These are phyloP conservation scores for Nephromyces sp. DNA, from an alignment of 169 alveolate species.

Conservation along the genomic window DNA sequence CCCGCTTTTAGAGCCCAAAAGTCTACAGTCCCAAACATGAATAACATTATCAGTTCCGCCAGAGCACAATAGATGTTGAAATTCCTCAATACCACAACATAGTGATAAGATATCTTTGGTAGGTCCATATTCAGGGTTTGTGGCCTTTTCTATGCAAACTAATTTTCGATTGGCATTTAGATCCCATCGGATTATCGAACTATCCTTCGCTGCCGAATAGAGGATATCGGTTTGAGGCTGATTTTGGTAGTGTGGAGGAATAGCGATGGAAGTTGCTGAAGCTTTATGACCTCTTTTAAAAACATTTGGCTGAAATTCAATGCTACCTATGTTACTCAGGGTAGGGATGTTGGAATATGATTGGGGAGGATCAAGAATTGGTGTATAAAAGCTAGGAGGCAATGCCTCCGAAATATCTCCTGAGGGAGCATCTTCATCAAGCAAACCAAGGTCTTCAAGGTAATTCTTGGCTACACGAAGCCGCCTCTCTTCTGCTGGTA, in stretches of 20 bases:
- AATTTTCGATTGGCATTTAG: slow-evolving; percentile 4
- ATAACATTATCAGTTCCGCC: slow-evolving; percentile 44
- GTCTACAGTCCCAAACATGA: slow-evolving; percentile 44
- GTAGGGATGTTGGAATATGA: too few species aligned
- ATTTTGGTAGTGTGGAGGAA: slow-evolving; percentile 9
- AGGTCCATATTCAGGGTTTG: not conserved
- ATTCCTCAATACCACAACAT: slow-evolving; percentile 18
- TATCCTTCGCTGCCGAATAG: slow-evolving; percentile 50
- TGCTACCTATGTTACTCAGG: too few species aligned
- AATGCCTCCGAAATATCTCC: too few species aligned
- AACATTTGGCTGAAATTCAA: too few species aligned
- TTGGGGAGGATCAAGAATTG: too few species aligned
- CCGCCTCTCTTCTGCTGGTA: too few species aligned
- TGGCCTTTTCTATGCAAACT: slow-evolving; percentile 10
- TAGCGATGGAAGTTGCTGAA: slow-evolving; percentile 44
- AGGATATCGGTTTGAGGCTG: not conserved
- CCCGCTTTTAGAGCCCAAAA: not conserved
- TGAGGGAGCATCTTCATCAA: too few species aligned
- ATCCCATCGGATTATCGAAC: slow-evolving; percentile 47
- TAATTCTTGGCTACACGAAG: too few species aligned
- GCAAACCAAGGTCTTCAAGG: too few species aligned
- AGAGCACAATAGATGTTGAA: slow-evolving; percentile 32
- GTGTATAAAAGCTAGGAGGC: too few species aligned
- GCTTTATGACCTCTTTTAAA: slow-evolving; percentile 46
- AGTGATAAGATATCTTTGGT: slow-evolving; percentile 19